Evolutionary conservation across 2,329 filamentous ascomycete species (phyloP), one percentile per base, ranked within the genome.

Genomic region (Aspergillus brunneoviolaceus): DNA sequence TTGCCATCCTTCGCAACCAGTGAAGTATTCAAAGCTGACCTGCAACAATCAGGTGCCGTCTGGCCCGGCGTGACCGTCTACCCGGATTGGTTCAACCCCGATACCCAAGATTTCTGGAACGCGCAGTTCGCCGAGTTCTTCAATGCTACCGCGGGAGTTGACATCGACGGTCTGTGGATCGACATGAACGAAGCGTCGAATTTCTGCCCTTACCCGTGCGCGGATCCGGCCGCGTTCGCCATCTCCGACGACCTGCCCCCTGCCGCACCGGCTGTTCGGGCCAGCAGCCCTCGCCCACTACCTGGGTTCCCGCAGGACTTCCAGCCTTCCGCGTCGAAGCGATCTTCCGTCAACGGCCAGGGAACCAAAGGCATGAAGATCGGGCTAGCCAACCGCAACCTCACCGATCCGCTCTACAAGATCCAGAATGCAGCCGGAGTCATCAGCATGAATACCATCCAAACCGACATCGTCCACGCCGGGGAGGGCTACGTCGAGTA

Each of bases 151-250:
- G 81, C 76, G 2, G 90, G 90, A 31, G 81, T 94, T 16, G 85
- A 93, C 64, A 88, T 94, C 52, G 90, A 94, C 62, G 90, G 84
- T 1, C 79, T 94, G 1, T 93, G 89, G 88, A 90, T 91, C 65
- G 89, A 91, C 66, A 85, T 89, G 84, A 87, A 86, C 60, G 84
- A 87, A 68, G 80, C 78, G 3, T 74, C 80, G 5, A 82, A 81
- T 64, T 80, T 84, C 47, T 86, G 84, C 69, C 75, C 77, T 49
- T 85, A 82, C 63, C 83, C 84, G n/a, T 87, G 84, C 68, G 73
- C 78, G 23, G 71, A 86, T 64, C 80, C 84, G 0, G 76, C 74
- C 2, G 69, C 82, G 29, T 90, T 88, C 75, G 70, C 77, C 1
- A 54, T 65, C 67, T 74, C 71, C 10, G 77, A 77, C 29, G 60